Conservation (phyloP, 208 protist species). For the Tetramitus jugosus region DNA sequence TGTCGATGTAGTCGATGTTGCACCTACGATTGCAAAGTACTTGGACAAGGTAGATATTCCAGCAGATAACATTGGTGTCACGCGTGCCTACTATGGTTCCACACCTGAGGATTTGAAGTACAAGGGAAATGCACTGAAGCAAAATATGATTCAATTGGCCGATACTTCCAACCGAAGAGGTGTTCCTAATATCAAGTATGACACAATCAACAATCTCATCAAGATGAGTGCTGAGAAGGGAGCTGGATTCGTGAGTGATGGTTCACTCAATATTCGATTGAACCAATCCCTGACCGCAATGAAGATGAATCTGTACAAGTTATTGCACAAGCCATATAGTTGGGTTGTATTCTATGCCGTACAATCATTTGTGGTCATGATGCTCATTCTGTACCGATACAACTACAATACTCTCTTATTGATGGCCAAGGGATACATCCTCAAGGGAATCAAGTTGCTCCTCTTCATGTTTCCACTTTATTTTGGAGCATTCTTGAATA, state of each 20-base stretch:
- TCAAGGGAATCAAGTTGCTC: neutral
- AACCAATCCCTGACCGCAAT: neutral
- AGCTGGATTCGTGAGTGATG: neutral
- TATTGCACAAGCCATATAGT: neutral
- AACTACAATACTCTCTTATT: neutral
- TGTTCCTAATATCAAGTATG: neutral
- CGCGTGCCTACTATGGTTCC: neutral
- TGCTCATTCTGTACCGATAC: neutral
- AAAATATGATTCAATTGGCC: slow-evolving; percentile 12
- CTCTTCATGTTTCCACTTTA: neutral
- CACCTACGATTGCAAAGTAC: slow-evolving; percentile 1
- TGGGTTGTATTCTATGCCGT: neutral
- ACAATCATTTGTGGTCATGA: neutral
- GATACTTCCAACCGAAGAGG: neutral
- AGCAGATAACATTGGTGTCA: slow-evolving; percentile 5
- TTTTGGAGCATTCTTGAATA: no score
- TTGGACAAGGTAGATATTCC: neutral
- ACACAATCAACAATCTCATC: neutral
- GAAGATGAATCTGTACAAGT: neutral
- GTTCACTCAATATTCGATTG: neutral
- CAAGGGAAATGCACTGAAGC: neutral
- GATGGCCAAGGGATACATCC: neutral
- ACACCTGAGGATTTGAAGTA: neutral
- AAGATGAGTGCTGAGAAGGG: neutral
- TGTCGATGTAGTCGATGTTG: slow-evolving; percentile 11